Evolutionary conservation across 2,329 filamentous ascomycete species (phyloP), one percentile per base, ranked within the genome.

Genomic region (Calonectria naviculata): DNA sequence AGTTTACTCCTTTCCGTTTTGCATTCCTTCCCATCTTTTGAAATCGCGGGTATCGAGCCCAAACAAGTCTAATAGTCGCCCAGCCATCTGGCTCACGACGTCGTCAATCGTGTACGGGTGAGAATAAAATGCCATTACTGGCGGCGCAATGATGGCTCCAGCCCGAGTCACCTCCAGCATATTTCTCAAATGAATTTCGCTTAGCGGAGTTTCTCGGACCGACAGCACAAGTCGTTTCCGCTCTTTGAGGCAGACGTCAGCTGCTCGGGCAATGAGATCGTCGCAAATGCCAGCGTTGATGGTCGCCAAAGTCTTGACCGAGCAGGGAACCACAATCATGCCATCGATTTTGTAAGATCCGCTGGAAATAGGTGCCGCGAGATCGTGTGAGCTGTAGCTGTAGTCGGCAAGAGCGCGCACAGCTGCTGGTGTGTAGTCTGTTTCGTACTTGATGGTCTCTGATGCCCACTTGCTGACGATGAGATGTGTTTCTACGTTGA

Each of bases 241-340:
- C 73, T 88, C 86, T 71, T 88, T 88, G 2, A 88, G 76, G 65
- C 80, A 84, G 0, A 88, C 86, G 64, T 87, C 86, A 1, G 86
- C 87, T 0, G 85, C 83, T 1, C 86, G 79, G 0, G 85, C 80
- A 41, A 87, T 85, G 7, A 88, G 72, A 68, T 87, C 86, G 44
- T 87, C 84, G 63, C 84, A 84, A 63, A 83, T 84, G 0, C 86
- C 86, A 0, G 80, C 76, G n/a, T 80, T 77, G 12, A 88, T 82
- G 0, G 80, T 83, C 0, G 85, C 85, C 5, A 88, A 78, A 1
- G 86, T 87, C 75, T 87, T 87, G 82, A 88, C 85, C 52, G 83
- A 85, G 76, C 86, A 88, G 0, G 83, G 85, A 0, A 85, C 83
- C 3, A 88, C 76, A n/a, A 88, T 85, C 86, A 88, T 88, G 17